These are phyloP conservation scores for Trifolium pratense DNA, from an alignment of 306 rosid species.

Conservation along the genomic window DNA sequence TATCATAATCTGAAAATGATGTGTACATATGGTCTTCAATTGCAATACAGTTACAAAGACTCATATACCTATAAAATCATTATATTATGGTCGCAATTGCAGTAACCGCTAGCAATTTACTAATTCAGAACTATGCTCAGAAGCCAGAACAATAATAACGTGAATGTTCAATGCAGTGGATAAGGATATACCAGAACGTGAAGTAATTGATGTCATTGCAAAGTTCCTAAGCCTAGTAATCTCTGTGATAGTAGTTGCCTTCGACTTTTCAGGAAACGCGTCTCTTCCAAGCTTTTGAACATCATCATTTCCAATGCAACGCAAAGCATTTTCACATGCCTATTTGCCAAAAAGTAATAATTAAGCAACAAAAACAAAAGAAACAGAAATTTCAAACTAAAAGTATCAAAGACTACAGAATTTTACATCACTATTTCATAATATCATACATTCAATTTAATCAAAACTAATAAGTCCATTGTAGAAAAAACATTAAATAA, in stretches of 20 bases:
- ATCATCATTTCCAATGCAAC: slow-evolving; percentile 50
- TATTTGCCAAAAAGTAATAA: slow-evolving; percentile 42
- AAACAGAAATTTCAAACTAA: slow-evolving; percentile 1
- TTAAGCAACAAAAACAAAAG: background rate
- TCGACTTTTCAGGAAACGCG: slow-evolving; percentile 37
- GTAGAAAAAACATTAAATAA: background rate
- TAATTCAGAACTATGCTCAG: background rate
- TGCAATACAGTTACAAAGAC: background rate
- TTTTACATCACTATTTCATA: slow-evolving; percentile 1
- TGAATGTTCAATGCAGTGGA: slow-evolving; percentile 12
- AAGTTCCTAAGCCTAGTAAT: slow-evolving; percentile 59
- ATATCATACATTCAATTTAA: background rate
- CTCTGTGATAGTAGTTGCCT: slow-evolving; percentile 44
- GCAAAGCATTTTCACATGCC: slow-evolving; percentile 78
- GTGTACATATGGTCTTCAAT: background rate
- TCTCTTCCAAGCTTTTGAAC: slow-evolving; percentile 43
- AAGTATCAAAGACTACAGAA: background rate
- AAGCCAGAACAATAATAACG: slow-evolving; percentile 32
- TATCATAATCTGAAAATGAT: slow-evolving; percentile 17
- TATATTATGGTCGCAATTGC: too few relatives aligned
- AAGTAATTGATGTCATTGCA: slow-evolving; percentile 59
- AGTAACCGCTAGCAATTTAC: too few relatives aligned
- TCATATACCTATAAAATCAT: background rate
- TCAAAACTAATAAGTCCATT: slow-evolving; percentile 13
- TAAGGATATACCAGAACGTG: slow-evolving; percentile 64